These are phyloP conservation scores for Spizellomyces sp. DNA, from an alignment of 192 early-diverging fungal genomes.

Conservation along the genomic window DNA sequence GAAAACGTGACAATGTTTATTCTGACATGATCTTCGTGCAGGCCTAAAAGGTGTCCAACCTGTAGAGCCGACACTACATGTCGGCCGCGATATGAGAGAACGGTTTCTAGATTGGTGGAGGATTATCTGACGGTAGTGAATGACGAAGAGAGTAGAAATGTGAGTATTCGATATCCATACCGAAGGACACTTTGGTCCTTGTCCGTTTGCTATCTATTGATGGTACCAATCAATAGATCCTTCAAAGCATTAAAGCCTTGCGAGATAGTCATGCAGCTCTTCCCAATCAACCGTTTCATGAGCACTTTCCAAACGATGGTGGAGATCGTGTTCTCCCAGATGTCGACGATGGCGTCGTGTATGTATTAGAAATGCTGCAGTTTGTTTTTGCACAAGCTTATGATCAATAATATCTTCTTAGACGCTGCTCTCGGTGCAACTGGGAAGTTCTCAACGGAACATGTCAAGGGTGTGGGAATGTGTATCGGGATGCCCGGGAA, in stretches of 20 bases:
- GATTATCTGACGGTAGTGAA: not conserved
- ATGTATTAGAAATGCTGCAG: not conserved
- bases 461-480: constrained; percentile 1
- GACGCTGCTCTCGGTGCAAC: constrained; percentile 2
- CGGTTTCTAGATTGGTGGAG: not conserved
- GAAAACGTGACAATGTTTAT: not conserved
- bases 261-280: too few species aligned
- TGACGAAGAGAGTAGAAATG: not conserved
- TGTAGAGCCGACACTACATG: not conserved
- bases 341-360: constrained; percentile 10
- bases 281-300: not conserved
- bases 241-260: too few species aligned
- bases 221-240: too few species aligned
- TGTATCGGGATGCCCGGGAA: not conserved
- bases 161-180: not conserved
- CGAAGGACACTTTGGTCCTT: too few species aligned
- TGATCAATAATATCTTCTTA: not conserved
- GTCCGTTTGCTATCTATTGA: too few species aligned
- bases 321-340: not conserved
- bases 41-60: not conserved
- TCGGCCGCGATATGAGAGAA: not conserved
- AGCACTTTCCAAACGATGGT: not conserved
- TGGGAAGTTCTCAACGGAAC: constrained; percentile 5
- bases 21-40: not conserved
- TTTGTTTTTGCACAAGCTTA: not conserved